These are phyloP conservation scores for Rubia yunnanensis DNA, from an alignment of 257 asterid species.

Conservation along the genomic window DNA sequence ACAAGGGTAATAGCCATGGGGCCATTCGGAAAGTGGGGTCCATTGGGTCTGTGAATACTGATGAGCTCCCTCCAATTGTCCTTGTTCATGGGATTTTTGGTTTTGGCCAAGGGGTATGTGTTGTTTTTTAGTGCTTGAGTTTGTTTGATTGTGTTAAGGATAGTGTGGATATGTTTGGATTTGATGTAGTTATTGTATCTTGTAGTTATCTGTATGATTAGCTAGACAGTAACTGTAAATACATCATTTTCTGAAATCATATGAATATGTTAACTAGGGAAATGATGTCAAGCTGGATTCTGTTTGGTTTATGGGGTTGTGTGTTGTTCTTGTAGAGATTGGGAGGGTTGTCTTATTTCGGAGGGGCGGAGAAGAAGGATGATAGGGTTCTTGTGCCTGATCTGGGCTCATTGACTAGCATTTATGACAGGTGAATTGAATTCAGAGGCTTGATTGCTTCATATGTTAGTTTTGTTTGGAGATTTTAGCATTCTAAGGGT, in stretches of 20 bases:
- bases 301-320: slow-evolving; percentile 4
- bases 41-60: slow-evolving; percentile 22
- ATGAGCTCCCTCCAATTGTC: slow-evolving; percentile 88
- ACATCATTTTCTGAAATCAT: not conserved
- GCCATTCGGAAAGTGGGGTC: slow-evolving; percentile 32
- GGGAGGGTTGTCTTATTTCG: slow-evolving; percentile 92
- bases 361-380: slow-evolving; percentile 96
- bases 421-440: slow-evolving; percentile 56
- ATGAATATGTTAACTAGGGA: not conserved
- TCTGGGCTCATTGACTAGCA: slow-evolving; percentile 80
- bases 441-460: slow-evolving; percentile 7
- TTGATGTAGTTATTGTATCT: too few species aligned
- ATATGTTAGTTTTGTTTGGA: not conserved
- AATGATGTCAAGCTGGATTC: not conserved
- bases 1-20: slow-evolving; percentile 44
- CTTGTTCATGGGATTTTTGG: slow-evolving; percentile 95
- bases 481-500: slow-evolving; percentile 15
- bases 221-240: not conserved
- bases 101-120: slow-evolving; percentile 93
- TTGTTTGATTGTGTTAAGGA: not conserved
- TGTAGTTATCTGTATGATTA: not conserved
- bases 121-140: not conserved
- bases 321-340: slow-evolving; percentile 42
- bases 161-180: not conserved
- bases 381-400: slow-evolving; percentile 95